phyloP scores from a whole-genome alignment of 2,329 filamentous ascomycete genomes.

The Epichloe coenophiala region DNA sequence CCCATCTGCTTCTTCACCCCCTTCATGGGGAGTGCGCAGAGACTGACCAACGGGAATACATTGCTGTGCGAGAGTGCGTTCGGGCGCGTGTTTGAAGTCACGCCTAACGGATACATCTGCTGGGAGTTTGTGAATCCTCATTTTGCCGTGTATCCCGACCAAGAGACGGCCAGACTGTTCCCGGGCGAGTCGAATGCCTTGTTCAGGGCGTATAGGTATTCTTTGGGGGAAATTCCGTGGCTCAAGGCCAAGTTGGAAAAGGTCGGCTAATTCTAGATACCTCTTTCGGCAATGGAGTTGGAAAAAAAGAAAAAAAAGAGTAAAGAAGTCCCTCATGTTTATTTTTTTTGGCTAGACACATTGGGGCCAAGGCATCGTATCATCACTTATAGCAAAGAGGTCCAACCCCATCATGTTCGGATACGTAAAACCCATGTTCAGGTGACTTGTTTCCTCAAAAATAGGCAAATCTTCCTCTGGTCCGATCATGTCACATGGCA shows the following conservation, averaged over 20 bases:
- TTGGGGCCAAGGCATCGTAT: background rate
- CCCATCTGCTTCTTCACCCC: constrained; percentile 18
- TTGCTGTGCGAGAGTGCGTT: constrained; percentile 16
- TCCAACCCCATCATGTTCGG: background rate
- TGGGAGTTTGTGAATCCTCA: constrained; percentile 18
- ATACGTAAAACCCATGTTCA: background rate
- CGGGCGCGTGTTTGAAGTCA: constrained; percentile 16
- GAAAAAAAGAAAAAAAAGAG: too few relatives aligned
- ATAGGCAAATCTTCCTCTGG: background rate
- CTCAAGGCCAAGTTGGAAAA: constrained; percentile 5
- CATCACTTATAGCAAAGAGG: background rate
- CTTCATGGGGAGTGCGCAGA: constrained; percentile 18
- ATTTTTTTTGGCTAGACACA: background rate
- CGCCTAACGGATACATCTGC: constrained; percentile 12
- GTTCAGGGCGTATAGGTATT: constrained; percentile 16
- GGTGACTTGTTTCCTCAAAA: background rate
- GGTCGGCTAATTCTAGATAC: too few relatives aligned
- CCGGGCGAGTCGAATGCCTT: constrained; percentile 17
- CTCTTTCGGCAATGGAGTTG: too few relatives aligned
- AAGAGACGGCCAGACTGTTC: constrained; percentile 13
- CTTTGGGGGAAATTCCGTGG: constrained; percentile 14
- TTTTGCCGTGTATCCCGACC: constrained; percentile 14
- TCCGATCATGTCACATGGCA: background rate
- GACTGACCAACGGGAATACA: constrained; percentile 15
- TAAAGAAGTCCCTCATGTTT: background rate